These are phyloP conservation scores for Candida neerlandica DNA, from an alignment of 1,139 yeast species.

Conservation along the genomic window DNA sequence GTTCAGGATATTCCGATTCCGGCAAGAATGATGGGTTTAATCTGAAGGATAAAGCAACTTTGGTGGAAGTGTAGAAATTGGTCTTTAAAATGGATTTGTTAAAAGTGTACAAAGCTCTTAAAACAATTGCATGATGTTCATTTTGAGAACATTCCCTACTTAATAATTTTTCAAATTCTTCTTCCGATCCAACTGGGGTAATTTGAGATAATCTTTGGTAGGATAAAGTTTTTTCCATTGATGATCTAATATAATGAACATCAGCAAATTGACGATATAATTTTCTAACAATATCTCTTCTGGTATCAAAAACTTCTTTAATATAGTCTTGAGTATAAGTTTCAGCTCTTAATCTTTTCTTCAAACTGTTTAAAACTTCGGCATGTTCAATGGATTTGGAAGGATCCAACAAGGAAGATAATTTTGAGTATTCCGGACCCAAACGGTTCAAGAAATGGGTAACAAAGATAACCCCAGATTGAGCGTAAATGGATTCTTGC, in stretches of 20 bases:
- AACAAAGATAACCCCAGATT: slow-evolving; percentile 88
- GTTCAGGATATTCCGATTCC: slow-evolving; percentile 81
- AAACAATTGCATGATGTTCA: slow-evolving; percentile 75
- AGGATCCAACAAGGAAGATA: slow-evolving; percentile 65
- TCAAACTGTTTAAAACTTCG: slow-evolving; percentile 78
- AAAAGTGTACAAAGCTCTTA: slow-evolving; percentile 80
- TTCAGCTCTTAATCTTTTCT: slow-evolving; percentile 89
- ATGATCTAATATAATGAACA: slow-evolving; percentile 76
- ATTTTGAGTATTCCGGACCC: slow-evolving; percentile 84
- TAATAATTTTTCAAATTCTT: slow-evolving; percentile 71
- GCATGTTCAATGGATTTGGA: slow-evolving; percentile 62
- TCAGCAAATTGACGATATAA: slow-evolving; percentile 92
- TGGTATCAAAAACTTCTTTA: slow-evolving; percentile 70
- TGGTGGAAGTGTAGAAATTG: slow-evolving; percentile 90
- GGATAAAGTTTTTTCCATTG: slow-evolving; percentile 80
- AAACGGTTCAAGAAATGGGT: slow-evolving; percentile 92
- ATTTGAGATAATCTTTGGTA: slow-evolving; percentile 84
- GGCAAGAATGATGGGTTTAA: slow-evolving; percentile 88
- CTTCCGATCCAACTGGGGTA: slow-evolving; percentile 73
- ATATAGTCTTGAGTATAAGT: slow-evolving; percentile 89
- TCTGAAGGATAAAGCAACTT: slow-evolving; percentile 93
- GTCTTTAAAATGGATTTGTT: slow-evolving; percentile 90
- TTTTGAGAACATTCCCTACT: slow-evolving; percentile 77
- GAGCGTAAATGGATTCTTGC: slow-evolving; percentile 94
- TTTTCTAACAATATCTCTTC: slow-evolving; percentile 75